These are phyloP conservation scores for Trichoderma orchidacearum DNA, from an alignment of 495 filamentous ascomycete genomes.

Conservation along the genomic window DNA sequence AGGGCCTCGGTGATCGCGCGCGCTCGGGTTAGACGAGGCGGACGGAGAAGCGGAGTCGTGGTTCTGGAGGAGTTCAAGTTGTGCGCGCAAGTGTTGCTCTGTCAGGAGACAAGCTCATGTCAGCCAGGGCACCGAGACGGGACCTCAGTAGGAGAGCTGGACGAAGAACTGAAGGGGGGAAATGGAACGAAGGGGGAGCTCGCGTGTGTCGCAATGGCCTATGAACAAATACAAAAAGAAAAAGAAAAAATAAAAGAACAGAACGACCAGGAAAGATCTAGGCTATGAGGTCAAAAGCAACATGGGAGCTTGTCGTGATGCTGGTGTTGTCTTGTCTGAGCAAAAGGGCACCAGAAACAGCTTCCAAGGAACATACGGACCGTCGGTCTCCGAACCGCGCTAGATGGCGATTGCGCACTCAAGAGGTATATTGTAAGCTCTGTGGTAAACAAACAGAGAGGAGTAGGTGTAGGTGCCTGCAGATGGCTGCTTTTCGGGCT, in stretches of 20 bases:
- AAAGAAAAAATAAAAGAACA: too few species aligned
- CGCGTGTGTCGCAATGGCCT: too few species aligned
- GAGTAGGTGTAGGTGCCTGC: background rate
- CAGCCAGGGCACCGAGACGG: background rate
- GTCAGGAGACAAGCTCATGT: background rate
- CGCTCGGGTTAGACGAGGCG: background rate
- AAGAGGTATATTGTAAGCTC: background rate
- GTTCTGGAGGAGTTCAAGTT: slow-evolving; percentile 1
- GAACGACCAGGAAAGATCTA: too few species aligned
- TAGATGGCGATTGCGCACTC: background rate
- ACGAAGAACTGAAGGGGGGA: background rate
- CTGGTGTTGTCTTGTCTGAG: background rate
- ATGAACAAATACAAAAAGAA: too few species aligned
- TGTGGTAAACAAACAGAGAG: background rate
- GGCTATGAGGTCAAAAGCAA: too few species aligned
- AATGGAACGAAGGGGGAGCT: too few species aligned
- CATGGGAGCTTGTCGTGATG: background rate
- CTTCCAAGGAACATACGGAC: background rate
- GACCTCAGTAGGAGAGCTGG: background rate
- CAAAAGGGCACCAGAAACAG: background rate
- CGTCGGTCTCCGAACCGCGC: background rate
- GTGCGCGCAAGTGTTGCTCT: slow-evolving; percentile 3
- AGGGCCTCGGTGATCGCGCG: background rate
- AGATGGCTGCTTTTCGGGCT: background rate
- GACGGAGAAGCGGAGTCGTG: background rate